Base-by-base conservation (phyloP, 441 rosid species). In the Croton laevigatus region DNA sequence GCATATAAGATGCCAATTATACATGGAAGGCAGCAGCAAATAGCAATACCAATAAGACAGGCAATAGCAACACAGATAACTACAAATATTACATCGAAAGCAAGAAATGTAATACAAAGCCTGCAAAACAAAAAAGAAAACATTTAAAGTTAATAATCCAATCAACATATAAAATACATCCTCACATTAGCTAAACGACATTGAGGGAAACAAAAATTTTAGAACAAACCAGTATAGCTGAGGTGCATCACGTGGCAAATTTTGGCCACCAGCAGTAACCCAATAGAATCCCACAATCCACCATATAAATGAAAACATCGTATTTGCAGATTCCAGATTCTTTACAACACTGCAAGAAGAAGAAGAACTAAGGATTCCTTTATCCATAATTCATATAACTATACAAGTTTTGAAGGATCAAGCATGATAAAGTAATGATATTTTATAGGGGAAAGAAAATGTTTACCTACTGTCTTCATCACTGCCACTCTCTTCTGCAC, bases 21-120 rank as follows among this genome's bases (percentile, higher is more conserved):
- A 77, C 99, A 95, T 11, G 99, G 99, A 76, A 95, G 97, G 80
- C 97, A 92, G 80, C 97, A 93, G 86, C 98, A 95, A 76, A 95
- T 88, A 71, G 99, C 99, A 73, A 95, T 84, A 19, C 98, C 97
- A 51, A 95, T 80, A 68, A 95, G 85, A 76, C 95, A 93, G 55
- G 96, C 99, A 85, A 92, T 76, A 63, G 94, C 96, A 75, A 93
- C 85, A 53, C 98, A 95, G 73, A 93, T 86, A 44, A 89, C 88
- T 1, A 93, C 96, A 79, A 95, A 95, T 85, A 93, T 84, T 65
- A 91, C 97, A 73, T 95, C 99, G 72, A 91, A 89, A 67, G 97
- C 95, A 53, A 95, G 91, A 81, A 91, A 93, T 45, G 89, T 84
- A 73, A 95, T 81, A 78, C 98, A 95, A 62, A 91, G 81, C 97